Base-by-base conservation (phyloP, 495 filamentous ascomycete species). In the Hypoxylon intermedium region DNA sequence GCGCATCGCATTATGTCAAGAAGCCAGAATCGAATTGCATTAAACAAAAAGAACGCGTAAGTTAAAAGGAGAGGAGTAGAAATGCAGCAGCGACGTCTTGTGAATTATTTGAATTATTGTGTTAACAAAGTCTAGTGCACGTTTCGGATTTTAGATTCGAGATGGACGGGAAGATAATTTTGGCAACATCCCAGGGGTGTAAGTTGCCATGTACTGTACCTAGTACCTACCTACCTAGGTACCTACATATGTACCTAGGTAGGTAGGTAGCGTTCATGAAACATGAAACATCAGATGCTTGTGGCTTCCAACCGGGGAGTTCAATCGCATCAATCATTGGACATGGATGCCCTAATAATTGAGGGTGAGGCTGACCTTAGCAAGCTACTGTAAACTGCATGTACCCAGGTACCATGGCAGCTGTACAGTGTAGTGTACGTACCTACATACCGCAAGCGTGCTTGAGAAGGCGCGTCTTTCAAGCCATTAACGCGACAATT, bases 1-100 rank as follows among this genome's bases (percentile, higher is more conserved):
- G 38, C 62, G 46, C 62, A 65, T 65, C 34, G 62, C 51, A 60
- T 46, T 53, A 60, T 40, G 16, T 58, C 24, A 34, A 55, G 51
- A 37, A 33, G 38, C 15, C 30, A 50, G 21, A 26, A 58, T 44
- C 9, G 49, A 51, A 34, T 13, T 38, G 33, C 9, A 15, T 36
- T 19, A 26, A 63, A 23, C 19, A 51, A 46, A 15, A 30, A 23
- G 33, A 41, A 38, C 24, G 45, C 38, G 28, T 53, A 34, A 23
- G 46, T 40, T n/a, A 44, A 21, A 28, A 44, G 28, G 41, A 28
- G 21, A 4, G 21, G n/a, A 5, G 3, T 37, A 15, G 5, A 37
- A 37, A 37, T 37, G 15, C 6, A 13, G 15, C 34, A 15, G n/a
- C 3, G 11, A 15, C 2, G 34, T 37, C 12, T 2, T 13, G 11